These are phyloP conservation scores for Trichoderma parareesei DNA, from an alignment of 495 filamentous ascomycete genomes.

Conservation along the genomic window DNA sequence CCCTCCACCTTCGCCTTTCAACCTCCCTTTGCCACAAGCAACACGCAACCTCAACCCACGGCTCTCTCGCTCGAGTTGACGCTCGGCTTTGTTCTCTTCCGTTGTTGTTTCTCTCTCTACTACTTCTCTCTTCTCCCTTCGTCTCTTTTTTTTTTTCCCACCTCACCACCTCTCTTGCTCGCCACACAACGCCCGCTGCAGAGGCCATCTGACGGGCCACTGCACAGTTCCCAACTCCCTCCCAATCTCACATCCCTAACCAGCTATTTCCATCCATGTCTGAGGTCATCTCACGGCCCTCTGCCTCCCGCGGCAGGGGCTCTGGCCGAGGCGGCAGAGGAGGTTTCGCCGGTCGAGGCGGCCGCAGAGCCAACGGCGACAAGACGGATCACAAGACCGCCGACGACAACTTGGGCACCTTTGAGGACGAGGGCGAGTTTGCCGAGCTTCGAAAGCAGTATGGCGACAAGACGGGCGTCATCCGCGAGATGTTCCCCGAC, in stretches of 20 bases:
- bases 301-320: constrained; percentile 64
- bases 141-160: constrained; percentile 21
- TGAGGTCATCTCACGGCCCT: constrained; percentile 29
- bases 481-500: constrained; percentile 86
- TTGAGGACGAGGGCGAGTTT: constrained; percentile 84
- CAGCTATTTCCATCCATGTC: constrained; percentile 8
- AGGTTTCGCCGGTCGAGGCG: constrained; percentile 65
- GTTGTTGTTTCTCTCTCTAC: constrained; percentile 16
- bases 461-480: constrained; percentile 56
- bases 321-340: constrained; percentile 76
- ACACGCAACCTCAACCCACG: constrained; percentile 22
- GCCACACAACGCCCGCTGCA: not conserved
- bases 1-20: not conserved
- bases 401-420: constrained; percentile 36
- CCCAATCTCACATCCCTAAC: constrained; percentile 13
- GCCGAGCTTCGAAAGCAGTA: constrained; percentile 87
- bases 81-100: constrained; percentile 21
- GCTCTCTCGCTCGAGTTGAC: constrained; percentile 19
- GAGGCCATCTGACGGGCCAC: constrained; percentile 11
- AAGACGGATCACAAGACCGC: constrained; percentile 34
- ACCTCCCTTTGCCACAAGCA: constrained; percentile 16
- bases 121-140: constrained; percentile 20
- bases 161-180: constrained; percentile 11
- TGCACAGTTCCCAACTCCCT: constrained; percentile 4
- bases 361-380: constrained; percentile 65